phyloP scores from a whole-genome alignment of 345 rosid genomes.

The Citrus australasica region DNA sequence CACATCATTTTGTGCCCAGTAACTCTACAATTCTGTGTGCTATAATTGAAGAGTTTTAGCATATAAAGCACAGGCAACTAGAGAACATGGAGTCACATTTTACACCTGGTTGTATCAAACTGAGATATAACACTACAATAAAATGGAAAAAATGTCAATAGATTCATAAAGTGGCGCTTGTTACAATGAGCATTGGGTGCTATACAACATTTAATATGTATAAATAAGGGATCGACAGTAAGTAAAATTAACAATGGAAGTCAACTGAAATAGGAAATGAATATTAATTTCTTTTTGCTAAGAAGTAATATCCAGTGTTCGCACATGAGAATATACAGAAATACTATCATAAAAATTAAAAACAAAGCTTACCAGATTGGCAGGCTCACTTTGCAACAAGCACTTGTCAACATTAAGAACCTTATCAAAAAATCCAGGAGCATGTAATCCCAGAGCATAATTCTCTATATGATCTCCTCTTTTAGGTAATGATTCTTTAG shows the following conservation, averaged over 20 bases:
- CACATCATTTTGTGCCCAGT: neutral
- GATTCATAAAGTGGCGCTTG: neutral
- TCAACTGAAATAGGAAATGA: neutral
- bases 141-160: neutral
- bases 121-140: neutral
- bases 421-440: conserved; percentile 89
- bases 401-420: conserved; percentile 76
- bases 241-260: neutral
- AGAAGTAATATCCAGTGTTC: neutral
- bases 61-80: neutral
- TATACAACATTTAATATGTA: neutral
- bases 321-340: neutral
- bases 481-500: conserved; percentile 54
- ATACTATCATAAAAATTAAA: neutral
- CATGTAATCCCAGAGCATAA: conserved; percentile 82
- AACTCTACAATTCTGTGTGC: neutral
- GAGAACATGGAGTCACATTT: neutral
- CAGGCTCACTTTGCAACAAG: conserved; percentile 83
- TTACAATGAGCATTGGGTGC: neutral
- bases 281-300: neutral
- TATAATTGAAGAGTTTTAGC: neutral
- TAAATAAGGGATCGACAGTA: neutral
- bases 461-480: conserved; percentile 44
- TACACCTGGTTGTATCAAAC: neutral
- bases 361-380: conserved; percentile 53